Evolutionary conservation across 768 basidiomycete genomes (phyloP).

Genomic region (Termitomyces eurrhizus): DNA sequence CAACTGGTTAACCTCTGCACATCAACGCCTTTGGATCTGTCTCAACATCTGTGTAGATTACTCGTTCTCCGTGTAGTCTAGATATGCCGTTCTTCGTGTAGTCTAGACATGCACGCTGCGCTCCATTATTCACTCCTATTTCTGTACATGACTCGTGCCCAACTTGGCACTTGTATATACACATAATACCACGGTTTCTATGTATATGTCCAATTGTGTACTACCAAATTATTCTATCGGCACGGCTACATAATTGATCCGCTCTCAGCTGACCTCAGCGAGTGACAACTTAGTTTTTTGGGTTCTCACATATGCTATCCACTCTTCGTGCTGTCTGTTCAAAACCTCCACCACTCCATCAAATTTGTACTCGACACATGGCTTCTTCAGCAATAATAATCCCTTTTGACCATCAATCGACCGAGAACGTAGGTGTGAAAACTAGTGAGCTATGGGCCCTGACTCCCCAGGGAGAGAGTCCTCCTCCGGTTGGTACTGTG

Average conservation of each 20-base stretch:
- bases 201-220: background rate
- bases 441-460: constrained; percentile 48
- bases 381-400: constrained; percentile 54
- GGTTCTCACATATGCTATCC: constrained; percentile 12
- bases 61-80: background rate
- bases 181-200: background rate
- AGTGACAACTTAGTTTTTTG: background rate
- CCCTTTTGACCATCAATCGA: constrained; percentile 48
- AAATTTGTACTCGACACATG: constrained; percentile 34
- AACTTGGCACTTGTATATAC: constrained; percentile 5
- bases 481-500: constrained; percentile 58
- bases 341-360: constrained; percentile 18
- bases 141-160: background rate
- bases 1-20: background rate
- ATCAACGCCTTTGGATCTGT: constrained; percentile 1
- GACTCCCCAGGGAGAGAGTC: constrained; percentile 46
- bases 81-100: background rate
- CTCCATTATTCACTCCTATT: background rate
- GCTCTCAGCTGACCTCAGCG: background rate
- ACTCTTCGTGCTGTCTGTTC: constrained; percentile 15
- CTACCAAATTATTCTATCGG: background rate
- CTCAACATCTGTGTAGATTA: constrained; percentile 3
- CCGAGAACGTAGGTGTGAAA: constrained; percentile 34
- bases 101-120: background rate
- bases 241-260: background rate